Evolutionary conservation across 2,329 filamentous ascomycete genomes (phyloP).

Genomic region (Ustilaginoidea virens): DNA sequence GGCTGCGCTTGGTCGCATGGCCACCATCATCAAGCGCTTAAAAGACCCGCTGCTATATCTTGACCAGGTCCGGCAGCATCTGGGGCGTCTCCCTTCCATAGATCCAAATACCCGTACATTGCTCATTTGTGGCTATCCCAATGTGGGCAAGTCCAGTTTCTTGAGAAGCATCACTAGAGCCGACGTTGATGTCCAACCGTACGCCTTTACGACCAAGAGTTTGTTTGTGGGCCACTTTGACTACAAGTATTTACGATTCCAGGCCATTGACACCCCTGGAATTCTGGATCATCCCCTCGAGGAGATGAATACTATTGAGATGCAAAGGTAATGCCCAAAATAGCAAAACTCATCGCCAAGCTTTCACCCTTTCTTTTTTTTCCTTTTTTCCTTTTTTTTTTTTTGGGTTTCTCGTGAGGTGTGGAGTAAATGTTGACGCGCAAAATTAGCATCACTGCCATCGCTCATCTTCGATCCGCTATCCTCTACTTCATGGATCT

Average conservation of each 20-base stretch:
- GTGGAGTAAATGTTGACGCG: not conserved
- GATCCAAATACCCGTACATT: slow-evolving; percentile 95
- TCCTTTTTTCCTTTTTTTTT: too few relatives aligned
- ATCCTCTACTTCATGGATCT: slow-evolving; percentile 98
- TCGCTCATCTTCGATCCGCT: slow-evolving; percentile 87
- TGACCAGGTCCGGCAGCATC: slow-evolving; percentile 81
- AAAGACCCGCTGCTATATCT: slow-evolving; percentile 93
- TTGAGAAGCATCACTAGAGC: slow-evolving; percentile 81
- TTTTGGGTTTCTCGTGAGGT: too few relatives aligned
- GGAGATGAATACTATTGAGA: slow-evolving; percentile 99
- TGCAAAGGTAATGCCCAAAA: slow-evolving; percentile 71
- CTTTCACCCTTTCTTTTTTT: slow-evolving; percentile 94
- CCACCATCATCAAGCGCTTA: slow-evolving; percentile 84
- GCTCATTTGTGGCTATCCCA: slow-evolving; percentile 93
- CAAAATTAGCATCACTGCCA: slow-evolving; percentile 65
- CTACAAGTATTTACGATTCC: slow-evolving; percentile 53
- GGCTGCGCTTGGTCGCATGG: slow-evolving; percentile 93
- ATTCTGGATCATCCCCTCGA: slow-evolving; percentile 94
- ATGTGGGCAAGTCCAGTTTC: slow-evolving; percentile 95
- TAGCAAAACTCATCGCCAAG: slow-evolving; percentile 89
- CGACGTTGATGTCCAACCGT: slow-evolving; percentile 93
- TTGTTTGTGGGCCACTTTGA: slow-evolving; percentile 97
- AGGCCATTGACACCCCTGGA: slow-evolving; percentile 94
- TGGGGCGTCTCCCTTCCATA: slow-evolving; percentile 94
- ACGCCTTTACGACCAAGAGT: slow-evolving; percentile 96